Evolutionary conservation across 768 basidiomycete genomes (phyloP), one percentile per base, ranked within the genome.

Genomic region (Boletus subparvulus): DNA sequence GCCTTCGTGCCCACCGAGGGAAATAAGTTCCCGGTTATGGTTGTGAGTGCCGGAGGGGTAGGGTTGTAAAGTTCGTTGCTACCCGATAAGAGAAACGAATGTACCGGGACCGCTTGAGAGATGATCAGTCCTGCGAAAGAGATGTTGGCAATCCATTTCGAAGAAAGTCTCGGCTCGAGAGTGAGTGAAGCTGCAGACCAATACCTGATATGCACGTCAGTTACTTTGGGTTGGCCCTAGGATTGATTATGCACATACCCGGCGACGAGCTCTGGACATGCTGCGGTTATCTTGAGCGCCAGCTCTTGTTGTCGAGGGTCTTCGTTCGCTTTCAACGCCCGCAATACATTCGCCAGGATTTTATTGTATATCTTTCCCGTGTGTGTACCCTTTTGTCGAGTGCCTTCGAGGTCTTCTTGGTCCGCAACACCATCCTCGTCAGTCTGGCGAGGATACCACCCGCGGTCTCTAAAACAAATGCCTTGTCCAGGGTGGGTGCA

Each of bases 111-210:
- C 0, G 90, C 84, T 0, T 94, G 80, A 1, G 90, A 87, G 49
- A 97, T 79, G 51, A 98, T 80, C 9, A 79, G 78, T 3, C 88
- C 91, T 40, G 92, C 83, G 66, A 94, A 89, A 6, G 91, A 78
- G 61, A 97, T 86, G 55, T 94, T 96, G 0, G 88, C 83, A 33
- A 98, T 86, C 94, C 96, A 98, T 66, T 87, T 88, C 0, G 90
- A 90, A 0, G 91, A 90, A 6, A 94, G 80, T 3, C 93, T 85
- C 0, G 94, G 92, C 63, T 96, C 93, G 6, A 95, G 78, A 0
- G 90, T 88, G 35, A 92, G 73, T 3, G 80, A 79, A 5, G 82
- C 84, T 2, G 78, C 78, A 14, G 84, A 68, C 88, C 90, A 92
- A 64, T 87, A 93, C 16, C 89, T 91, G 60, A 26, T 12, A n/a